phyloP scores from a whole-genome alignment of 2,329 filamentous ascomycete species.

The Passalora sequoiae region DNA sequence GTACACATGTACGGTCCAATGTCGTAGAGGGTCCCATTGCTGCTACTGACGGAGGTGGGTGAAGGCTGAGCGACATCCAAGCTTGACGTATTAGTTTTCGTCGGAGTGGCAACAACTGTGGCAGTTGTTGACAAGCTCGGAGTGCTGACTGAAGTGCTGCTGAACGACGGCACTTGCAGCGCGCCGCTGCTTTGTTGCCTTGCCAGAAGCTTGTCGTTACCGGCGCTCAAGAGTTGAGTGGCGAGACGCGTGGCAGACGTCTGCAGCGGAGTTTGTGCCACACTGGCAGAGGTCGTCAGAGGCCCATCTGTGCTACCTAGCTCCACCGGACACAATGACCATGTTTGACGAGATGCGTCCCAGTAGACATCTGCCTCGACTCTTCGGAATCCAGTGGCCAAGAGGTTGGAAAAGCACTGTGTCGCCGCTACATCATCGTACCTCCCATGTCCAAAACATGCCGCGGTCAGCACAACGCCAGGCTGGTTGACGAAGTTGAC shows the following conservation, averaged over 20 bases:
- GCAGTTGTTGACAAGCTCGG: conserved; percentile 7
- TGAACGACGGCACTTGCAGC: conserved; percentile 3
- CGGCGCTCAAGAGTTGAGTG: neutral
- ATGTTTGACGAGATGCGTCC: conserved; percentile 50
- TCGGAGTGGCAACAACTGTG: conserved; percentile 6
- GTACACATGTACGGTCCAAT: conserved; percentile 54
- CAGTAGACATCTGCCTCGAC: conserved; percentile 60
- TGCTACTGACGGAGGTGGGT: neutral
- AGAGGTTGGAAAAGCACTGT: conserved; percentile 58
- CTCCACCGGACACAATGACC: conserved; percentile 58
- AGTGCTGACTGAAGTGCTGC: conserved; percentile 7
- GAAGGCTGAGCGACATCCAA: conserved; percentile 5
- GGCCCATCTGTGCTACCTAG: conserved; percentile 29
- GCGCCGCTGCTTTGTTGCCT: conserved; percentile 8
- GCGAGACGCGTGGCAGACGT: conserved; percentile 9
- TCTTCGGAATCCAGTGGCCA: conserved; percentile 55
- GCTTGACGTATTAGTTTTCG: conserved; percentile 8
- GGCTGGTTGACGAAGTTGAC: conserved; percentile 58
- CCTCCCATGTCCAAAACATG: conserved; percentile 53
- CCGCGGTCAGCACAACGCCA: conserved; percentile 52
- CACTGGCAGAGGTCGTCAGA: conserved; percentile 15
- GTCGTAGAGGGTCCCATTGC: conserved; percentile 27
- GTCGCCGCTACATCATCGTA: conserved; percentile 50
- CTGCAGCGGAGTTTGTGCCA: conserved; percentile 7
- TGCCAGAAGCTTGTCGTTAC: neutral